Conservation (phyloP, 176 grass and related monocot species). For the Eremochloa ophiuroides region DNA sequence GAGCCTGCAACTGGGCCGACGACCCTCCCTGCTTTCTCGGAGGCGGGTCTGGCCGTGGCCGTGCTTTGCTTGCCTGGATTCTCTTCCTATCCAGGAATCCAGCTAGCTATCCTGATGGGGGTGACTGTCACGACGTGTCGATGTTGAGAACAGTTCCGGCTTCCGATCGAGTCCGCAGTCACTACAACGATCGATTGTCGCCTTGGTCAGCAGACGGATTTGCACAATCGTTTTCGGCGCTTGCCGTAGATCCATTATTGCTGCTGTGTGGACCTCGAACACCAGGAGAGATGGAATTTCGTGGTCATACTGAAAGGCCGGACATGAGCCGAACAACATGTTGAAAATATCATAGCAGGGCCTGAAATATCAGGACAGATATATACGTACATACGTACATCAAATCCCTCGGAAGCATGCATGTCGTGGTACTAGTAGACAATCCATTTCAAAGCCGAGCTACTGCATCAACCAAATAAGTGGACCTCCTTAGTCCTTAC, state of each 20-base stretch:
- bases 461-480: background rate
- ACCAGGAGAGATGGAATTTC: background rate
- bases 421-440: background rate
- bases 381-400: background rate
- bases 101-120: background rate
- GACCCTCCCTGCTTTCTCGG: too few species aligned
- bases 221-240: constrained; percentile 8
- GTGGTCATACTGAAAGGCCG: background rate
- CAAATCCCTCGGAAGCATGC: background rate
- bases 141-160: background rate
- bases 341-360: background rate
- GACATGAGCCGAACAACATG: too few species aligned
- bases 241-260: background rate
- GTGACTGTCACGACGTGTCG: background rate
- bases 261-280: background rate
- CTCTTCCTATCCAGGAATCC: background rate
- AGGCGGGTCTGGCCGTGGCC: too few species aligned
- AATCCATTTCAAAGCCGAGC: background rate
- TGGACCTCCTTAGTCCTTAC: background rate
- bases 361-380: background rate
- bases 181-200: background rate
- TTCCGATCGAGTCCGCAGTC: background rate
- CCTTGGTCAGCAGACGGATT: background rate
- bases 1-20: too few species aligned
- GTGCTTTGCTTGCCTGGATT: background rate